phyloP scores from a whole-genome alignment of 176 grass and related monocot species.

The Lolium perenne region DNA sequence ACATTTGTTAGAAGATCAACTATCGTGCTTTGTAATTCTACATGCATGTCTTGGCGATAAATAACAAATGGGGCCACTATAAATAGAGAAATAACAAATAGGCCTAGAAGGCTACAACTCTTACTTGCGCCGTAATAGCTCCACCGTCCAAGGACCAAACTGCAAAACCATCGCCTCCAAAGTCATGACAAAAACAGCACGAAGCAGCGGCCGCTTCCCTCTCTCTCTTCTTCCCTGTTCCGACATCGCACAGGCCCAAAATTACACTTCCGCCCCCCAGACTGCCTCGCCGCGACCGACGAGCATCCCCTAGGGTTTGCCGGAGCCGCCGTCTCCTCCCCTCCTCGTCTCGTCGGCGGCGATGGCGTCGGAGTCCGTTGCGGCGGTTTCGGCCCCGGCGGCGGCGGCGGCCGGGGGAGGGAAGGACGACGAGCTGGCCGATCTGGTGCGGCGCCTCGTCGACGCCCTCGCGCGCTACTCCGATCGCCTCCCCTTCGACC shows the following conservation, averaged over 20 bases:
- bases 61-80: not conserved
- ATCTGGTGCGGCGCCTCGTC: slow-evolving; percentile 90
- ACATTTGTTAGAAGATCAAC: not conserved
- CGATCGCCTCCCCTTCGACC: slow-evolving; percentile 74
- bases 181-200: slow-evolving; percentile 24
- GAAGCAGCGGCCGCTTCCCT: not conserved
- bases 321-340: not conserved
- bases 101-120: not conserved
- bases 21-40: not conserved
- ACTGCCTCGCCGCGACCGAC: slow-evolving; percentile 27
- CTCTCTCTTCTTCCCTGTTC: not conserved
- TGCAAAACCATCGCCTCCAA: slow-evolving; percentile 2
- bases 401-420: slow-evolving; percentile 32
- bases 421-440: slow-evolving; percentile 84
- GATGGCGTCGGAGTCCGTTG: slow-evolving; percentile 38
- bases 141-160: not conserved
- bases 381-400: slow-evolving; percentile 34
- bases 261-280: slow-evolving; percentile 31
- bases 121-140: not conserved
- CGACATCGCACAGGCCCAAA: slow-evolving; percentile 27
- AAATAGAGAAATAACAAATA: not conserved
- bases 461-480: slow-evolving; percentile 71
- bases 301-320: slow-evolving; percentile 34
- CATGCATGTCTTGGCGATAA: not conserved
- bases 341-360: slow-evolving; percentile 6